Evolutionary conservation across 2,329 filamentous ascomycete genomes (phyloP).

Genomic region (Sarocladium strictum): DNA sequence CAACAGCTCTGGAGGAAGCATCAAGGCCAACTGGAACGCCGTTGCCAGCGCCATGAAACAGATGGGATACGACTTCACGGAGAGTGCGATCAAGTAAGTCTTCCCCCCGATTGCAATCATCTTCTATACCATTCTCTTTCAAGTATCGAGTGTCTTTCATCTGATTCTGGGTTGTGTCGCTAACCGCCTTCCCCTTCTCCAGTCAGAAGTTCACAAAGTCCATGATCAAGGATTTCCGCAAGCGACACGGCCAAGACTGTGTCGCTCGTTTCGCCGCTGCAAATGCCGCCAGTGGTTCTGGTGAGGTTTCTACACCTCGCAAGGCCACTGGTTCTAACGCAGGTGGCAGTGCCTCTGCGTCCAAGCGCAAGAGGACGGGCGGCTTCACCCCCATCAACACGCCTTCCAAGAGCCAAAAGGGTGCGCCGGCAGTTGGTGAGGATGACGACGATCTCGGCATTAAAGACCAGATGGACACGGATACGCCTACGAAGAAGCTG

Average conservation of each 20-base stretch:
- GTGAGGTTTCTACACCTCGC: conserved; percentile 11
- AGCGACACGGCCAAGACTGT: conserved; percentile 17
- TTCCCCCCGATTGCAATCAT: background rate
- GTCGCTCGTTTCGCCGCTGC: conserved; percentile 5
- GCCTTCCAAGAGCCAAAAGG: background rate
- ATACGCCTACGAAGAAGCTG: conserved; percentile 21
- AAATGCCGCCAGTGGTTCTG: background rate
- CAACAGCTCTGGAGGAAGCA: conserved; percentile 17
- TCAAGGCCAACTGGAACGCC: conserved; percentile 27
- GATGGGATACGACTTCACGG: conserved; percentile 29
- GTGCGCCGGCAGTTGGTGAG: background rate
- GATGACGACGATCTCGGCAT: conserved; percentile 8
- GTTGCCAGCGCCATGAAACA: conserved; percentile 24
- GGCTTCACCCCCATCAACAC: background rate
- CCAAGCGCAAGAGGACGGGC: conserved; percentile 1
- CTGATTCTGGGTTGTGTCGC: too few species aligned
- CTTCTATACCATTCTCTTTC: background rate
- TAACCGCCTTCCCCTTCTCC: background rate
- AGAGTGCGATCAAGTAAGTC: conserved; percentile 33
- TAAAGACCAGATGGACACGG: background rate
- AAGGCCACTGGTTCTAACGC: background rate
- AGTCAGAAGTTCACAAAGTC: conserved; percentile 35
- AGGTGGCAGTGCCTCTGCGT: background rate
- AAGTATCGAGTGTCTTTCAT: too few species aligned
- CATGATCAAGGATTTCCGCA: conserved; percentile 29